phyloP scores from a whole-genome alignment of 306 rosid genomes.

The Sesbania bispinosa region DNA sequence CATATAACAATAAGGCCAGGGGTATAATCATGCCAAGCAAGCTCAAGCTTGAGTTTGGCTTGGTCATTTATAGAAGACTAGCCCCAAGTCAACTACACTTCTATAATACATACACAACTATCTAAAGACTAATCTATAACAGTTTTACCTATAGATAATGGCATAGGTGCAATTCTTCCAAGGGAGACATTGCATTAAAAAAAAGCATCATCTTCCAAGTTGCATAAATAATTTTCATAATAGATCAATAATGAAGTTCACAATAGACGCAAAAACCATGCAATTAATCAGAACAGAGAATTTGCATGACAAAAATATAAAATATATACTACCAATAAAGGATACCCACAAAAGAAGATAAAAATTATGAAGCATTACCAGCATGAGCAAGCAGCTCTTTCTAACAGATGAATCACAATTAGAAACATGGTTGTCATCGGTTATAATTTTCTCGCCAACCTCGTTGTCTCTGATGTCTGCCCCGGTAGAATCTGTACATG shows the following conservation, averaged over 20 bases:
- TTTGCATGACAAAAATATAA: neutral
- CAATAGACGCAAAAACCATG: neutral
- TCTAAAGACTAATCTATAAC: neutral
- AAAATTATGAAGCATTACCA: slow-evolving; percentile 51
- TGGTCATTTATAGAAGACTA: neutral
- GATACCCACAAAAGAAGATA: neutral
- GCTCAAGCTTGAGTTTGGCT: neutral
- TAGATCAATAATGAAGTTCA: slow-evolving; percentile 6
- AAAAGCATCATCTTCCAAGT: neutral
- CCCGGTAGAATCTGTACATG: slow-evolving; percentile 32
- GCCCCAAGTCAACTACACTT: neutral
- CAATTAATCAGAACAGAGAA: neutral
- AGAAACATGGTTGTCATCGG: slow-evolving; percentile 35
- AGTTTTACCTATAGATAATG: neutral
- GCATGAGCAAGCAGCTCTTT: slow-evolving; percentile 63
- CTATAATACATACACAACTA: neutral
- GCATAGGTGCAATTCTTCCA: neutral
- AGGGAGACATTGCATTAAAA: neutral
- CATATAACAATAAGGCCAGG: neutral
- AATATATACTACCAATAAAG: neutral
- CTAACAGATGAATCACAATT: slow-evolving; percentile 32
- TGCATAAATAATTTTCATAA: neutral
- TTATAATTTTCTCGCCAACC: slow-evolving; percentile 34
- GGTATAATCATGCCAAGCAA: slow-evolving; percentile 6
- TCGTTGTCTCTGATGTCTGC: slow-evolving; percentile 29